Evolutionary conservation across 768 basidiomycete species (phyloP), one percentile per base, ranked within the genome.

Genomic region (Mycena capillaripes): DNA sequence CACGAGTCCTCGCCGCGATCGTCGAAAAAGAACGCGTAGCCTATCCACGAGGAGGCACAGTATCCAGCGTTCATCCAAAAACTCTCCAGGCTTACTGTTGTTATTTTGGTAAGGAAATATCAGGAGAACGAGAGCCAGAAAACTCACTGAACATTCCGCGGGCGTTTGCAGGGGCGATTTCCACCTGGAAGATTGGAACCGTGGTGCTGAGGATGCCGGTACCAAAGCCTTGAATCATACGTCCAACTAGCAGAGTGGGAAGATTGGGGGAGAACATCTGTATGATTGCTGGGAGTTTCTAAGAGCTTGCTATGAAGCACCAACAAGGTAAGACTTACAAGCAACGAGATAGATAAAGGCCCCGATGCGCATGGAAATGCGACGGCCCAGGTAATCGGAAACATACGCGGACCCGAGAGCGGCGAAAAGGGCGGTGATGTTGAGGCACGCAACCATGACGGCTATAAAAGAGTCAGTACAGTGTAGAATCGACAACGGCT

Each of bases 201-300:
- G 86, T 87, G 81, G 87, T 85, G 65, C 86, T 88, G 36, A 88
- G 84, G 46, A 89, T 84, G 25, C 86, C 87, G 67, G 88, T 87
- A 36, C 86, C 86, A 61, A 87, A 65, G 57, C 86, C 86, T 78
- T 87, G 87, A 61, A 87, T 84, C 50, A 81, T 85, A 44, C 87
- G 83, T 36, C 87, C 87, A 60, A 81, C 77, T 30, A 87, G 79
- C 69, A 86, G 80, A 10, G 76, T 59, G 12, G 78, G 77, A 60
- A 87, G 81, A 73, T 86, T 83, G 46, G 87, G 86, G 69, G 87
- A 82, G 74, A 86, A 84, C 57, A 88, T 84, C 72, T 89, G 88
- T 67, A 89, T 84, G 78, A 88, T 80, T 19, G 88, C 70, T 71
- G 32, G 44, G 30, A 21, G 32, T 27, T n/a, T 16, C 12, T 55